Percentiles rank a stretch among this genome's conserved stretches.
phyloP scores from a whole-genome alignment of 2,329 filamentous ascomycete genomes.

The Pestalotiopsis sp. region DNA sequence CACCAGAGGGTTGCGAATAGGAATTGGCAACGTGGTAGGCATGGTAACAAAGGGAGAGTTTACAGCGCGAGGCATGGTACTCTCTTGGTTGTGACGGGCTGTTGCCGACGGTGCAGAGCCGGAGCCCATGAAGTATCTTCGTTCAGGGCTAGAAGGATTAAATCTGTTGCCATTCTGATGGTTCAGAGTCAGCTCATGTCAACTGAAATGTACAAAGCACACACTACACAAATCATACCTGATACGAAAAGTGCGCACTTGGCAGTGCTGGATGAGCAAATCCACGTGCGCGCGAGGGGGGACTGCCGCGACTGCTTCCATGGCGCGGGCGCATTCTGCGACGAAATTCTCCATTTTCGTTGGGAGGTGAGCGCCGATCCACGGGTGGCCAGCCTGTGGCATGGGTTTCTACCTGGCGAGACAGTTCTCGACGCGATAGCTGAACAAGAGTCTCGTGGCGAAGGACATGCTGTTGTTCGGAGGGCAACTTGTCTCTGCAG shows the following conservation, averaged over 20 bases:
- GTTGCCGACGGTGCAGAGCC: not conserved
- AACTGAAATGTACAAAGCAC: not conserved
- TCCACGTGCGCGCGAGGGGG: slow-evolving; percentile 24
- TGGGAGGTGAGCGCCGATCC: slow-evolving; percentile 28
- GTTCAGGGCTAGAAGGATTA: not conserved
- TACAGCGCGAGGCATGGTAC: not conserved
- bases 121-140: not conserved
- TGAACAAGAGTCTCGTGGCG: slow-evolving; percentile 26
- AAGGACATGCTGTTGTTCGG: slow-evolving; percentile 39
- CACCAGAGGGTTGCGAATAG: not conserved
- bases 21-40: not conserved
- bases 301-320: slow-evolving; percentile 27
- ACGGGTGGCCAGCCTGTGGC: not conserved
- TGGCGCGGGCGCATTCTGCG: slow-evolving; percentile 33
- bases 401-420: slow-evolving; percentile 19
- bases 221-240: not conserved
- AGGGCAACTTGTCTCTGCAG: slow-evolving; percentile 63
- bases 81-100: not conserved
- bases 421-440: slow-evolving; percentile 27
- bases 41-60: too few species aligned
- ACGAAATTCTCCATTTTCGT: slow-evolving; percentile 29
- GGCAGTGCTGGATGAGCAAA: slow-evolving; percentile 14
- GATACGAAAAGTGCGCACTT: not conserved
- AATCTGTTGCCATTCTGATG: not conserved
- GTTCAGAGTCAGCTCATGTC: not conserved